phyloP scores from a whole-genome alignment of 2,329 filamentous ascomycete species.

The Claviceps citrina region DNA sequence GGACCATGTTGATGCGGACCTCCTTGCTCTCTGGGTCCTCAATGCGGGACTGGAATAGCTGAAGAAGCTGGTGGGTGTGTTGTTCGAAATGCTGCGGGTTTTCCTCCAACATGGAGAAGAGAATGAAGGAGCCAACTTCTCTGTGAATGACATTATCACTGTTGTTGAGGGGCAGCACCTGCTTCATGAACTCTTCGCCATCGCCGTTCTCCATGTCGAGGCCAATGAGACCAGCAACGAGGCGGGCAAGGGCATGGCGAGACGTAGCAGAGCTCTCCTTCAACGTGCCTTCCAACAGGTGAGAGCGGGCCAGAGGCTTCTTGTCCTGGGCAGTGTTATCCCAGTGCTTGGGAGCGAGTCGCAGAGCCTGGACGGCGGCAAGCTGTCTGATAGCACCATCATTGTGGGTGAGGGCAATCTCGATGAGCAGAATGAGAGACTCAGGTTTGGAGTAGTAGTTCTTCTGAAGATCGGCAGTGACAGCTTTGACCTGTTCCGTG shows the following conservation, averaged over 20 bases:
- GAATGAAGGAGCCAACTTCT: conserved; percentile 82
- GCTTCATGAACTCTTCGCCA: conserved; percentile 67
- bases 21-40: conserved; percentile 80
- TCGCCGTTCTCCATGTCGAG: conserved; percentile 61
- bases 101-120: conserved; percentile 81
- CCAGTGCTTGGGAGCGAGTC: conserved; percentile 80
- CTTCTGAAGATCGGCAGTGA: conserved; percentile 80
- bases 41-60: conserved; percentile 74
- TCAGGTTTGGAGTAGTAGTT: conserved; percentile 80
- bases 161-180: conserved; percentile 64
- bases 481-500: conserved; percentile 76
- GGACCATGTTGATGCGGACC: conserved; percentile 86
- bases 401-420: conserved; percentile 70
- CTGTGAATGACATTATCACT: conserved; percentile 63
- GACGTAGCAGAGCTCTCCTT: conserved; percentile 62
- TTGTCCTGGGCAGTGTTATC: conserved; percentile 53
- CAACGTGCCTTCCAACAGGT: conserved; percentile 70
- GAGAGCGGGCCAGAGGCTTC: conserved; percentile 65
- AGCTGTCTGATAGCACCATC: conserved; percentile 66
- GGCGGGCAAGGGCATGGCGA: conserved; percentile 73
- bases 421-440: conserved; percentile 71
- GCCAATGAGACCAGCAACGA: conserved; percentile 75
- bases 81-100: conserved; percentile 73
- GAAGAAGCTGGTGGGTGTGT: conserved; percentile 64
- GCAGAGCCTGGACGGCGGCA: conserved; percentile 76